These are phyloP conservation scores for Tulasnella sp. DNA, from an alignment of 768 basidiomycete species.

Conservation along the genomic window DNA sequence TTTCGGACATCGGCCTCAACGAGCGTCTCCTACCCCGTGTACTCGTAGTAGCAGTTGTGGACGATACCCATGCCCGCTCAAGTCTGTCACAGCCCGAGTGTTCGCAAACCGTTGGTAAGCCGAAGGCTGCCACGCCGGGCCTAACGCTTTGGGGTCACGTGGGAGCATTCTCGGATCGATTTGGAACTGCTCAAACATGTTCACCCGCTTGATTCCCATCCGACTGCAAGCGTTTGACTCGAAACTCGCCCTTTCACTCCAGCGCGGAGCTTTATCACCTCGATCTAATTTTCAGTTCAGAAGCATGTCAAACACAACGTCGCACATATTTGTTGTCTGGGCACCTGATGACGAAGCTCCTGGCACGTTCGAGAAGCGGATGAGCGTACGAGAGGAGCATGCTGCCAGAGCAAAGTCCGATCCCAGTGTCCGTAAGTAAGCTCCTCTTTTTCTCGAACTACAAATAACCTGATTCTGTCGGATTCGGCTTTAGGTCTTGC, in stretches of 20 bases:
- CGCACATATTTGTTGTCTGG: constrained; percentile 45
- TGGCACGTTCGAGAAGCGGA: constrained; percentile 47
- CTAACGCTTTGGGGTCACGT: background rate
- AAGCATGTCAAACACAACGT: background rate
- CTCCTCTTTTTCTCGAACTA: background rate
- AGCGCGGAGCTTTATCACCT: background rate
- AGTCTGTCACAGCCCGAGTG: no score
- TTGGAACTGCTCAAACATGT: background rate
- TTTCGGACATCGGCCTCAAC: no score
- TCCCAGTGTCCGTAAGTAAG: constrained; percentile 19
- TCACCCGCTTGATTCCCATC: background rate
- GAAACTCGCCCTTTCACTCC: background rate
- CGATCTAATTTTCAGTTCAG: background rate
- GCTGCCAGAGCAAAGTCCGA: constrained; percentile 33
- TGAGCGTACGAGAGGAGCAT: constrained; percentile 50
- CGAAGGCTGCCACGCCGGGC: no score
- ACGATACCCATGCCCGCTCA: no score
- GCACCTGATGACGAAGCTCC: constrained; percentile 59
- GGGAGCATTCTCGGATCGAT: background rate
- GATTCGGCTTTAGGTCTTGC: constrained; percentile 40
- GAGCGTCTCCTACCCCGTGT: no score
- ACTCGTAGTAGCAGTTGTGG: no score
- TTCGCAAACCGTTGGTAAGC: no score
- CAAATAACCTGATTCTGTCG: background rate
- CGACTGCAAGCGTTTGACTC: background rate